Evolutionary conservation across 1,139 yeast genomes (phyloP).

Genomic region (Taphrina sp.): DNA sequence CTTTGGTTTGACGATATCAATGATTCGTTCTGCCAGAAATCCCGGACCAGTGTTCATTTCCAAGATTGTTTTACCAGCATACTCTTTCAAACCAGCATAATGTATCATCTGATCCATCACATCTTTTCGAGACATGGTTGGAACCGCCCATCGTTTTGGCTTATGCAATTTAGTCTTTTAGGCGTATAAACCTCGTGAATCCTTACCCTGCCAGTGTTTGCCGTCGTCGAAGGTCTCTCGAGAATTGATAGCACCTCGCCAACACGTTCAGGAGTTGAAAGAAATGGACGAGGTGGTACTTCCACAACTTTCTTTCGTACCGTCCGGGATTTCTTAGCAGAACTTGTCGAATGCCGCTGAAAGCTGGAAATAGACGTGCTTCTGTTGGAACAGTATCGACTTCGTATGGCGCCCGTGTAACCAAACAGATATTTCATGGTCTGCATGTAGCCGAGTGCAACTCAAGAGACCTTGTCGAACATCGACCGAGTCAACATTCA

Average conservation of each 20-base stretch:
- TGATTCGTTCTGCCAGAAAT: constrained; percentile 10
- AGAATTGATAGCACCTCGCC: not conserved
- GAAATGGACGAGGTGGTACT: too few species aligned
- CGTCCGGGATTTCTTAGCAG: too few species aligned
- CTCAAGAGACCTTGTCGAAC: too few species aligned
- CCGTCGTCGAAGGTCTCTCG: not conserved
- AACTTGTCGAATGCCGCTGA: too few species aligned
- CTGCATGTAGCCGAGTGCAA: too few species aligned
- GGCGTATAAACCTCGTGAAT: not conserved
- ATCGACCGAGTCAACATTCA: too few species aligned
- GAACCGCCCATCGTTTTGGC: constrained; percentile 12
- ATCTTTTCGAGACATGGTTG: constrained; percentile 2
- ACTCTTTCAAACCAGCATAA: not conserved
- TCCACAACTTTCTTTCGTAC: too few species aligned
- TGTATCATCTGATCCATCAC: constrained; percentile 1
- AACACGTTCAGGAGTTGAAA: not conserved
- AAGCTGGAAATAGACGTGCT: too few species aligned
- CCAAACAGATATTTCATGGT: too few species aligned
- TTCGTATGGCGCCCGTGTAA: too few species aligned
- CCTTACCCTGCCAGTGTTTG: not conserved
- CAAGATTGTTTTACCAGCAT: constrained; percentile 4
- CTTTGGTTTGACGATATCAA: constrained; percentile 10
- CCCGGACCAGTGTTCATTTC: constrained; percentile 32
- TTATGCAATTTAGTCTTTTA: not conserved
- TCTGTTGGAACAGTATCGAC: too few species aligned